These are phyloP conservation scores for Alternaria angustiovoidea DNA, from an alignment of 2,329 filamentous ascomycete genomes.

Conservation along the genomic window DNA sequence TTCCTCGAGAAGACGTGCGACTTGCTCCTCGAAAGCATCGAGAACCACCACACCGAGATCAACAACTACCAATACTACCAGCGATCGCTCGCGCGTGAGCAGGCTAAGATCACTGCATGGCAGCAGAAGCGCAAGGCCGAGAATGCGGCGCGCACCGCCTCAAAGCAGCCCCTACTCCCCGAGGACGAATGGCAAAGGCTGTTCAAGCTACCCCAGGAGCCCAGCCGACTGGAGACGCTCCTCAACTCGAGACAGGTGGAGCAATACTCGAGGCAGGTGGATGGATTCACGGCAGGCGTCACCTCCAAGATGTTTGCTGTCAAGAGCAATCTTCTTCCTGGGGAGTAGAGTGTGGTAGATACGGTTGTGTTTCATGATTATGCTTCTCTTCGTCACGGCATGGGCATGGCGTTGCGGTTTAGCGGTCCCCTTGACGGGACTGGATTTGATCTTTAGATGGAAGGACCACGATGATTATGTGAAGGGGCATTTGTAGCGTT, in stretches of 20 bases:
- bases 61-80: conserved; percentile 99
- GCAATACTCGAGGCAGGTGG: conserved; percentile 96
- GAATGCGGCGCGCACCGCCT: conserved; percentile 82
- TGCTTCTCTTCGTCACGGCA: conserved; percentile 48
- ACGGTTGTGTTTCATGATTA: conserved; percentile 39
- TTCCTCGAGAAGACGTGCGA: conserved; percentile 99
- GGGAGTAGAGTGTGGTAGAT: conserved; percentile 51
- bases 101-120: conserved; percentile 96
- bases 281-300: conserved; percentile 91
- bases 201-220: conserved; percentile 97
- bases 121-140: conserved; percentile 96
- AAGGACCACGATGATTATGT: conserved; percentile 16
- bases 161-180: conserved; percentile 87
- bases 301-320: conserved; percentile 99
- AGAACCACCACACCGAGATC: conserved; percentile 96
- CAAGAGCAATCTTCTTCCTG: conserved; percentile 71
- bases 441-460: conserved; percentile 30
- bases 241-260: conserved; percentile 95
- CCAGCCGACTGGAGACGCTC: conserved; percentile 90
- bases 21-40: conserved; percentile 93
- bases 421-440: conserved; percentile 33
- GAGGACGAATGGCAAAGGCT: conserved; percentile 98
- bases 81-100: conserved; percentile 89
- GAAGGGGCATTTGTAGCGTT: conserved; percentile 10
- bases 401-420: conserved; percentile 50